Evolutionary conservation across 805 yeast species (phyloP), one percentile per base, ranked within the genome.

Genomic region (Priceomyces melissophilus): DNA sequence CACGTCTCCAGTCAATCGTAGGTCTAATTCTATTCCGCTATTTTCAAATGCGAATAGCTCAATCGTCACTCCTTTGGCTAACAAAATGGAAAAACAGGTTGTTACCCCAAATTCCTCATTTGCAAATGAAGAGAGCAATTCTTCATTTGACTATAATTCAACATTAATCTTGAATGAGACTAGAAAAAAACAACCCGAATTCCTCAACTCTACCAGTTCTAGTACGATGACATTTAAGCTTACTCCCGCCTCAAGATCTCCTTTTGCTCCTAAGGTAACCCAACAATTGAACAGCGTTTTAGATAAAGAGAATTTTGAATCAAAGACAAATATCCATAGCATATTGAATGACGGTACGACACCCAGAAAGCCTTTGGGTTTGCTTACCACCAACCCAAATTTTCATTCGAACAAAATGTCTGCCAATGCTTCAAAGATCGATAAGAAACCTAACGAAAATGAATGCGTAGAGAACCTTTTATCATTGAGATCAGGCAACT

Each of bases 391-490:
- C 8, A 20, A 20, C 59, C 56, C 44, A 42, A 35, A 13, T 12
- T 25, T 10, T 31, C 25, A 20, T 20, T 5, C 25, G 25, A 20
- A 20, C 25, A 20, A 20, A 8, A 20, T 8, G 4, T 20, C 25
- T 20, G 15, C 8, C 9, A 35, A 17, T 27, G 10, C 12, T 6
- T 25, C 17, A 13, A 35, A 35, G 4, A 45, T 45, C 31, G 37
- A 14, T 10, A 42, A 45, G 35, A 40, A 39, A 30, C 26, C 43
- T 30, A 37, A 43, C 27, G 40, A 44, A 35, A 49, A 42, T 29
- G 71, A 65, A 43, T 63, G 70, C 31, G 69, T 68, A 13, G 64
- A 69, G 37, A 67, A 67, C 54, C 60, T 70, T 46, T 56, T 71
- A 34, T 61, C 72, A 20, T 55, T 71, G 40, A 63, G 63, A 54